Percentiles rank a stretch among this genome's conserved stretches.
Conservation (phyloP, 352 stramenopile species). For the Globisporangium spinosum region DNA sequence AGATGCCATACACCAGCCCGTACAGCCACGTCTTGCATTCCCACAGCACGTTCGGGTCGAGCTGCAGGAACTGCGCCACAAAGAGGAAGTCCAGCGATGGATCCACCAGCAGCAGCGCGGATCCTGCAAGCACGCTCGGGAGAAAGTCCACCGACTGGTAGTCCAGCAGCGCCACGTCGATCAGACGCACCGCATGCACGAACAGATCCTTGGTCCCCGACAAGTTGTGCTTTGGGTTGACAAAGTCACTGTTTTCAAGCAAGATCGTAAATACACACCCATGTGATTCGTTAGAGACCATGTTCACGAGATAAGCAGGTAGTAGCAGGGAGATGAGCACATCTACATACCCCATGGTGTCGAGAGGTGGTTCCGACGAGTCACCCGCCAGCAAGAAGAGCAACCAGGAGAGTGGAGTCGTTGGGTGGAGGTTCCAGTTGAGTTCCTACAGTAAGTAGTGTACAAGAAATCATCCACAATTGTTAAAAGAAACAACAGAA, state of each 20-base stretch:
- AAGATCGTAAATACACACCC: background rate
- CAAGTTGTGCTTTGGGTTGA: constrained; percentile 51
- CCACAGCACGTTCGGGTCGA: constrained; percentile 74
- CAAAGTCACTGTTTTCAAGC: constrained; percentile 47
- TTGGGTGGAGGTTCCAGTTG: constrained; percentile 80
- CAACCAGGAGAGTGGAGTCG: constrained; percentile 70
- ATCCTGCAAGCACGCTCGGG: constrained; percentile 69
- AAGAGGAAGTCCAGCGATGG: constrained; percentile 67
- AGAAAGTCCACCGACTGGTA: constrained; percentile 75
- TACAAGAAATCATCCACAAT: constrained; percentile 17
- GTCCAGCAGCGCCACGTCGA: constrained; percentile 74
- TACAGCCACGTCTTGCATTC: constrained; percentile 82
- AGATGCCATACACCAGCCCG: constrained; percentile 47
- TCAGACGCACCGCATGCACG: constrained; percentile 55
- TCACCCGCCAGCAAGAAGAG: constrained; percentile 72
- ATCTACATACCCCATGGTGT: constrained; percentile 54
- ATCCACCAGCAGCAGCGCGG: constrained; percentile 68
- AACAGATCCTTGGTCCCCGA: constrained; percentile 75
- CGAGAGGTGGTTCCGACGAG: constrained; percentile 55
- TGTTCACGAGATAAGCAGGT: background rate
- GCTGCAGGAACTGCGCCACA: constrained; percentile 77
- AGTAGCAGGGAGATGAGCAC: background rate
- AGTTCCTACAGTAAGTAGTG: constrained; percentile 41
- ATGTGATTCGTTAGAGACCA: constrained; percentile 2
- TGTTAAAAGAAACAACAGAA: constrained; percentile 13